These are phyloP conservation scores for Hysterangium stoloniferum DNA, from an alignment of 768 basidiomycete species.

Conservation along the genomic window DNA sequence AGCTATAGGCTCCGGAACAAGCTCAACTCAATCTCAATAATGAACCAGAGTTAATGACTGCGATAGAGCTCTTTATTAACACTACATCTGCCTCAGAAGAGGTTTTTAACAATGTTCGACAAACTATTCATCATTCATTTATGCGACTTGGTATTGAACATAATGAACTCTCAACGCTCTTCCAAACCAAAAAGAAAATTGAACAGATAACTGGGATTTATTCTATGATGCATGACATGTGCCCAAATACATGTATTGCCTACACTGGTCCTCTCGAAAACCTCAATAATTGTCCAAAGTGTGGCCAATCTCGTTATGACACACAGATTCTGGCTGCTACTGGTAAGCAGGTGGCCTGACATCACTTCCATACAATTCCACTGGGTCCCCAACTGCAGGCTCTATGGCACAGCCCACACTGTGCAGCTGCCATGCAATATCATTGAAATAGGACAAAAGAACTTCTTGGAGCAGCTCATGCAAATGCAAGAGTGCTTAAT, in stretches of 20 bases:
- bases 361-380: slow-evolving; percentile 31
- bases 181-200: slow-evolving; percentile 25
- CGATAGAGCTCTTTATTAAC: slow-evolving; percentile 26
- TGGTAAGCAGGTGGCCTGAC: slow-evolving; percentile 14
- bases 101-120: too few species aligned
- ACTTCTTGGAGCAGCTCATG: slow-evolving; percentile 19
- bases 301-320: slow-evolving; percentile 26
- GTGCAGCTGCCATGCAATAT: slow-evolving; percentile 24
- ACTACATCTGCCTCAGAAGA: slow-evolving; percentile 25
- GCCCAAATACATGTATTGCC: slow-evolving; percentile 31
- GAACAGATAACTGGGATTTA: slow-evolving; percentile 28
- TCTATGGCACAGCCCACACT: slow-evolving; percentile 17
- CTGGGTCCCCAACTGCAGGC: slow-evolving; percentile 40
- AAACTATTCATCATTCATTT: slow-evolving; percentile 26
- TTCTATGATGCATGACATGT: slow-evolving; percentile 33
- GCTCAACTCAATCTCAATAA: slow-evolving; percentile 17
- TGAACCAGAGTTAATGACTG: slow-evolving; percentile 22
- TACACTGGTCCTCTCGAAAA: slow-evolving; percentile 31
- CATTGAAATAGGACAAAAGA: slow-evolving; percentile 13
- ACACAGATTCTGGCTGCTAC: neutral
- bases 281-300: slow-evolving; percentile 25
- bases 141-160: slow-evolving; percentile 8
- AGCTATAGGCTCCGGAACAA: slow-evolving; percentile 21
- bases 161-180: slow-evolving; percentile 18
- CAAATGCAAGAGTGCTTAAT: slow-evolving; percentile 8